Evolutionary conservation across 2,329 filamentous ascomycete genomes (phyloP).

Genomic region (Alternaria rosae): DNA sequence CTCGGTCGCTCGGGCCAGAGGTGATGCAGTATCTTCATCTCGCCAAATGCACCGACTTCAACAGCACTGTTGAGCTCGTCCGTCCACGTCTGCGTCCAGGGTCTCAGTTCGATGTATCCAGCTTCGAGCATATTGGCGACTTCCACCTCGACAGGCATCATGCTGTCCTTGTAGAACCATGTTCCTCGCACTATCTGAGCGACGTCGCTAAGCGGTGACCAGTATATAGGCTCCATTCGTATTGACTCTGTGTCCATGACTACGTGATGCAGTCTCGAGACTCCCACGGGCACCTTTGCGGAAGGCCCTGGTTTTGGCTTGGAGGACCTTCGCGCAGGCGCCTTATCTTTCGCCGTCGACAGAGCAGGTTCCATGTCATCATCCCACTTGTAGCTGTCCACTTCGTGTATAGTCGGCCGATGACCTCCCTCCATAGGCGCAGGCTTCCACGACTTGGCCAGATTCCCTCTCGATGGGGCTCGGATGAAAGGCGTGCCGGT

Average conservation of each 20-base stretch:
- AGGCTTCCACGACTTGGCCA: conserved; percentile 34
- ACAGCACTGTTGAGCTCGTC: conserved; percentile 91
- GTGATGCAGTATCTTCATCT: conserved; percentile 86
- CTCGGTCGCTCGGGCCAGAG: conserved; percentile 77
- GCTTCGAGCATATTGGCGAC: conserved; percentile 92
- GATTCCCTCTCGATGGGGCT: conserved; percentile 54
- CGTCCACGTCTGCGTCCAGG: conserved; percentile 90
- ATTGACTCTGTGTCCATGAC: conserved; percentile 68
- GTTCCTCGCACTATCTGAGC: conserved; percentile 83
- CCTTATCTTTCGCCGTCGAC: conserved; percentile 40
- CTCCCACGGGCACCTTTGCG: conserved; percentile 79
- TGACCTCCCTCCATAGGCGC: conserved; percentile 33
- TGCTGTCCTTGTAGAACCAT: conserved; percentile 97
- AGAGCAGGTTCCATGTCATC: conserved; percentile 50
- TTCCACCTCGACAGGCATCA: conserved; percentile 84
- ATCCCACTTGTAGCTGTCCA: conserved; percentile 60
- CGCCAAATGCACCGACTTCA: conserved; percentile 86
- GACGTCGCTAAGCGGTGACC: conserved; percentile 91
- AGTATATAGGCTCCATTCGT: conserved; percentile 96
- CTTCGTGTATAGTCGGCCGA: conserved; percentile 48
- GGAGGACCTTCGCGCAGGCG: conserved; percentile 25
- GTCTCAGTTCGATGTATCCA: conserved; percentile 85
- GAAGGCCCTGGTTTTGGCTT: conserved; percentile 46
- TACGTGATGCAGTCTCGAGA: conserved; percentile 90
- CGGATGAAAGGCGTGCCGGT: conserved; percentile 62